Base-by-base conservation (phyloP, 352 stramenopile species). In the Globisporangium cederbergense region DNA sequence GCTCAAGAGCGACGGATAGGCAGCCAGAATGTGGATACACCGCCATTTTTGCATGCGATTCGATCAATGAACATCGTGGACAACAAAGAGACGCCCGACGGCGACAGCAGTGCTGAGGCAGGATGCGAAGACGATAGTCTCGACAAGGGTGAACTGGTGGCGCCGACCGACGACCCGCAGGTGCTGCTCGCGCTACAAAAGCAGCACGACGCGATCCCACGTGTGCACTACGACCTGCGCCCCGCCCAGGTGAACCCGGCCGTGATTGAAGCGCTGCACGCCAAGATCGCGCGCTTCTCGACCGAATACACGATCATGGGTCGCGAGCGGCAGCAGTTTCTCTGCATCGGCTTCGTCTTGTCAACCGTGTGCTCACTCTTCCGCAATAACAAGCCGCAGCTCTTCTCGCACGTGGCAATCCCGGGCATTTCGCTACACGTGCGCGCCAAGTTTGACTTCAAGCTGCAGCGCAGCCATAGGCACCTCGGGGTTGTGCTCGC, bases 401-500 rank as follows among this genome's bases (percentile, higher is more conserved):
- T 40, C 34, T 40, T 40, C 8, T 40, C 34, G 11, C 34, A 40
- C 34, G 34, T 40, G 8, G 34, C 34, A 10, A 40, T 40, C 34
- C 34, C 34, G 34, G 34, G 34, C 34, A 40, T 13, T 10, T 8
- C 34, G 34, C 34, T 40, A 10, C 34, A 40, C 34, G 34, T 40
- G 34, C 34, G 8, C 8, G 34, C 34, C 34, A 40, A 40, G 34
- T 40, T 40, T 10, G 34, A 40, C 11, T 40, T 40, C 7, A 40
- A 8, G 7, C 8, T 40, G 34, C 34, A 58, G 32, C 30, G 8
- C 18, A 18, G 32, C n/a, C 30, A 43, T 6, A 40, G n/a, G 34
- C 34, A 47, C 52, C 32, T 58, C 16, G 52, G 52, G 4, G 32
- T 58, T 18, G 52, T 58, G 32, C 7, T 58, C 8, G 52, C 52